These are phyloP conservation scores for Ganoderma lingzhi DNA, from an alignment of 1,284 basidiomycete species.

Conservation along the genomic window DNA sequence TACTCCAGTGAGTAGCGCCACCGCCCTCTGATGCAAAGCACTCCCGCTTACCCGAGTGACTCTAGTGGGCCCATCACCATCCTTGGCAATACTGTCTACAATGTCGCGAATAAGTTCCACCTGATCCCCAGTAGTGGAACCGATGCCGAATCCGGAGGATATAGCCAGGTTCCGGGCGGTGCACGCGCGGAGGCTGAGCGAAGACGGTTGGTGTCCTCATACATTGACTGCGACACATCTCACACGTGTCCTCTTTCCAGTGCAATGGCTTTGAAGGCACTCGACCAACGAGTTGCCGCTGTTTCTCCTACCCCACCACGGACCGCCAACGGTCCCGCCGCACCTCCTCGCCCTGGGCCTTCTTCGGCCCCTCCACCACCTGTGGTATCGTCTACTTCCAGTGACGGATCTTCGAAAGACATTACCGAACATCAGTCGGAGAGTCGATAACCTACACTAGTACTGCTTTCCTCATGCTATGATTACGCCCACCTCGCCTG, in stretches of 20 bases:
- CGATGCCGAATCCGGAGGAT: slow-evolving; percentile 79
- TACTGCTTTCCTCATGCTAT: slow-evolving; percentile 10
- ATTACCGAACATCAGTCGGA: slow-evolving; percentile 12
- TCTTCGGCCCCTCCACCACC: slow-evolving; percentile 22
- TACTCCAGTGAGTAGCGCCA: slow-evolving; percentile 75
- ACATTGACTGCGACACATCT: slow-evolving; percentile 8
- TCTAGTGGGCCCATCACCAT: slow-evolving; percentile 70
- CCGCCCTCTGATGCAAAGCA: slow-evolving; percentile 43
- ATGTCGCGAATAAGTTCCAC: slow-evolving; percentile 77
- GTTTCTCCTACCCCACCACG: slow-evolving; percentile 54
- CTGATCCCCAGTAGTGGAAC: slow-evolving; percentile 73
- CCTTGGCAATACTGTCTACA: slow-evolving; percentile 76
- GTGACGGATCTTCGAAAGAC: slow-evolving; percentile 19
- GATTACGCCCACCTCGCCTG: slow-evolving; percentile 18
- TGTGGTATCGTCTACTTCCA: slow-evolving; percentile 6
- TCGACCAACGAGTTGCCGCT: slow-evolving; percentile 88
- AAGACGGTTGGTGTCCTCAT: slow-evolving; percentile 68
- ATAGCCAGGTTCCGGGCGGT: slow-evolving; percentile 82
- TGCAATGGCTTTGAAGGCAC: slow-evolving; percentile 93
- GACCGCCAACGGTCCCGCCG: slow-evolving; percentile 44
- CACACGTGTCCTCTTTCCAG: slow-evolving; percentile 49
- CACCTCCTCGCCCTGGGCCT: slow-evolving; percentile 29
- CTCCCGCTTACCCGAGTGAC: not conserved
- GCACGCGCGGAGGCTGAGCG: slow-evolving; percentile 95
- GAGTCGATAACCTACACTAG: slow-evolving; percentile 12